Evolutionary conservation across 306 rosid genomes (phyloP).

Genomic region (Styphnolobium japonicum): DNA sequence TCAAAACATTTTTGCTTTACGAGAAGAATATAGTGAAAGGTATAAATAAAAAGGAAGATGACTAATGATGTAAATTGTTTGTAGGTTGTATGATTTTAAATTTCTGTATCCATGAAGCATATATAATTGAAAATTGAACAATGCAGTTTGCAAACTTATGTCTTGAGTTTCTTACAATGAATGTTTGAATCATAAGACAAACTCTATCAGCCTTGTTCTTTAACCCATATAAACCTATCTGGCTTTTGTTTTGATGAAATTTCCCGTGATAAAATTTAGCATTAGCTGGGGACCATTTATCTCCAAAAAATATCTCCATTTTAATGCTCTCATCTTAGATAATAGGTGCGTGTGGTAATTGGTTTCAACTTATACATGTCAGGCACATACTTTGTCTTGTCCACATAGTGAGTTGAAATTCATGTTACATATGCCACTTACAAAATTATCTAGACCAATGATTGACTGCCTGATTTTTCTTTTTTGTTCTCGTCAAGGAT

Average conservation of each 20-base stretch:
- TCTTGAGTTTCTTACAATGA: not conserved
- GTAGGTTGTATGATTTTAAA: not conserved
- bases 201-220: not conserved
- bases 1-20: not conserved
- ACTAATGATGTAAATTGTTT: not conserved
- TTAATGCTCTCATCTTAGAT: not conserved
- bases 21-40: not conserved
- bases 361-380: not conserved
- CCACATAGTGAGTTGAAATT: not conserved
- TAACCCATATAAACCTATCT: not conserved
- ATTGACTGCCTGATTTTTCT: not conserved
- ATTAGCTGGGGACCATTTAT: not conserved
- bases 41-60: not conserved
- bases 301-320: not conserved
- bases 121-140: conserved; percentile 6
- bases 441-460: not conserved
- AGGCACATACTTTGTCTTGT: not conserved
- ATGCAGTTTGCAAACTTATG: not conserved
- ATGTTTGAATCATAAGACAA: not conserved
- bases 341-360: not conserved
- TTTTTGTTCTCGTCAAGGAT: no score
- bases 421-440: not conserved
- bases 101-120: not conserved
- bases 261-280: not conserved
- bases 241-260: not conserved